Evolutionary conservation across 129 eudicot species (phyloP), one percentile per base, ranked within the genome.

Genomic region (Flaveria robusta): DNA sequence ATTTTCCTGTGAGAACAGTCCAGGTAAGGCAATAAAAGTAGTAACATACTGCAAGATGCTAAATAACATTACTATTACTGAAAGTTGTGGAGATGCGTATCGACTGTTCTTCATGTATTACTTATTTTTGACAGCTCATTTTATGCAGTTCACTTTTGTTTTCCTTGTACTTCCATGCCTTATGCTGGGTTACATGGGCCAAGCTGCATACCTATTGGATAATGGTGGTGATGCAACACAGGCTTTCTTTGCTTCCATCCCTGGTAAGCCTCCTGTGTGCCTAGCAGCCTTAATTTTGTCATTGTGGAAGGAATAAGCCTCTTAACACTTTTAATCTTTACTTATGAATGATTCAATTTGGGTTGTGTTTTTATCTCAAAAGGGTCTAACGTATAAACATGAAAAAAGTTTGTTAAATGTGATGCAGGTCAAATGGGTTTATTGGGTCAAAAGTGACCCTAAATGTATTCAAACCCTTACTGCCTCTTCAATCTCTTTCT

Each of bases 151-250:
- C 29, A 87, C 98, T 16, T 94, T 88, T 83, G 83, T 85, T 60
- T 87, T 87, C 52, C 91, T 94, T 85, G 98, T 94, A 58, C 89
- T 94, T 56, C 98, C 98, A 24, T 94, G 98, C 84, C 98, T 94
- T 81, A 86, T 94, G 43, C 45, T 94, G 98, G 98, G 93, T 37
- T 94, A 94, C 82, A 73, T 94, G 76, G 98, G 98, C 68, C 98
- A 94, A 85, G 98, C 98, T 54, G 98, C 98, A 70, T 94, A 91
- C 77, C 97, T 94, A 37, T 83, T 94, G 96, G 87, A 81, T 80
- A 91, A 91, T 66, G 83, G 74, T 52, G 88, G 82, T 42, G 90
- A 94, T 71, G 76, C 88, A 22, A 79, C 88, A 71, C 91, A 90
- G 76, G 91, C 92, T 72, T 94, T 94, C 88, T 94, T 83, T 81